phyloP scores from a whole-genome alignment of 2,329 filamentous ascomycete genomes.

The Eurotiales sp. region DNA sequence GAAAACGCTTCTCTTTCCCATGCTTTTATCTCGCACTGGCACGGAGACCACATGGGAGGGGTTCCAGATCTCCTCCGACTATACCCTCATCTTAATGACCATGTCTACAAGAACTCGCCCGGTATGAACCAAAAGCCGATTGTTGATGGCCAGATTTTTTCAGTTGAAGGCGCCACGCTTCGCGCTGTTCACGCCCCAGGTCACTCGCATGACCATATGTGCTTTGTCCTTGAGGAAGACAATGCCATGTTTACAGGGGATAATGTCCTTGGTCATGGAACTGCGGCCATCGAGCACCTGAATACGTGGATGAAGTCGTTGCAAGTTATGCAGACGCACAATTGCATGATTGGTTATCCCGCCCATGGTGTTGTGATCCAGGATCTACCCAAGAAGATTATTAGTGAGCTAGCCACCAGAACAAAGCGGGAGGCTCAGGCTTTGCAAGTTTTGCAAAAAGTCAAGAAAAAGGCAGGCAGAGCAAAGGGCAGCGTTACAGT shows the following conservation, averaged over 20 bases:
- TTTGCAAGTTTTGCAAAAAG: too few relatives aligned
- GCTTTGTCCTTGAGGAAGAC: constrained; percentile 67
- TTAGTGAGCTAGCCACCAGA: constrained; percentile 38
- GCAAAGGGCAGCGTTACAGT: background rate
- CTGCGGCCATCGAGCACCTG: constrained; percentile 39
- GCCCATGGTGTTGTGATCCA: constrained; percentile 45
- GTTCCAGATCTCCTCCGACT: constrained; percentile 36
- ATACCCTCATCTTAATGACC: constrained; percentile 24
- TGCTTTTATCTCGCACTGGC: constrained; percentile 44
- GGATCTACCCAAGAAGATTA: constrained; percentile 32
- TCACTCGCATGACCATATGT: constrained; percentile 72
- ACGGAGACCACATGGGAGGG: constrained; percentile 43
- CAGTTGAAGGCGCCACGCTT: constrained; percentile 38
- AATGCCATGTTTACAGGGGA: constrained; percentile 77
- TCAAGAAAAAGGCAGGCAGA: too few relatives aligned
- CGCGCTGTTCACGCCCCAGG: constrained; percentile 54
- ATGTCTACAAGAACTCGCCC: constrained; percentile 38
- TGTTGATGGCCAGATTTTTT: constrained; percentile 34
- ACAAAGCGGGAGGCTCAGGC: constrained; percentile 27
- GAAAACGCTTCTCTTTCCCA: background rate
- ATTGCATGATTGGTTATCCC: constrained; percentile 42
- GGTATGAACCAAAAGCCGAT: constrained; percentile 30
- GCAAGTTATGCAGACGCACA: constrained; percentile 28
- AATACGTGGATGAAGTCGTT: constrained; percentile 34
- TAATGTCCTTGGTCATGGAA: constrained; percentile 66